phyloP scores from a whole-genome alignment of 192 early-diverging fungal genomes.

The Fimicolochytrium jonesii region DNA sequence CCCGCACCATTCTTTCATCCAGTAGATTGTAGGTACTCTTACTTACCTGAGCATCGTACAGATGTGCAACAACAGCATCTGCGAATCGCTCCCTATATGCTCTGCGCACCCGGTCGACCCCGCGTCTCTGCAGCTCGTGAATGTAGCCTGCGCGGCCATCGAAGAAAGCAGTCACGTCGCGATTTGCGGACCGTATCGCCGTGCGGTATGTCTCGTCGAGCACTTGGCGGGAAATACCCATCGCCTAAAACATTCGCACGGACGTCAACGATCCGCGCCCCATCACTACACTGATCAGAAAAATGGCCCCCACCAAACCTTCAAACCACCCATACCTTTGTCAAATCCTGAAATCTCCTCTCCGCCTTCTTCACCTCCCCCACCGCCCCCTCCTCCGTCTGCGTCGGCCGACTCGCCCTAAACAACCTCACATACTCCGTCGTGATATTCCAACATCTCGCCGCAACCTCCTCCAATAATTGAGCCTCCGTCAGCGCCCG shows the following conservation, averaged over 20 bases:
- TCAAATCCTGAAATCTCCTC: not conserved
- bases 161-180: not conserved
- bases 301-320: too few relatives aligned
- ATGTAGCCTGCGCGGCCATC: not conserved
- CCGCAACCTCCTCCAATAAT: not conserved
- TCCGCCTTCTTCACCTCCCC: not conserved
- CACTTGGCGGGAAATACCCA: not conserved
- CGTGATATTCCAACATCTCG: not conserved
- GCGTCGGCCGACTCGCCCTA: not conserved
- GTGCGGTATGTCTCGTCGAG: not conserved
- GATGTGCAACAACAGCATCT: not conserved
- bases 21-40: too few relatives aligned
- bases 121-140: not conserved
- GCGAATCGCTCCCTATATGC: not conserved
- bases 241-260: too few relatives aligned
- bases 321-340: not conserved
- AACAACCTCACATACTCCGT: not conserved
- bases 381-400: not conserved
- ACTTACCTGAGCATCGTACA: conserved; percentile 6
- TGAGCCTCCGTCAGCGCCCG: too few relatives aligned
- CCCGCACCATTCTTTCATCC: too few relatives aligned
- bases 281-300: too few relatives aligned
- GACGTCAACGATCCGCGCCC: too few relatives aligned
- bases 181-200: not conserved
- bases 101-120: not conserved